Evolutionary conservation across 179 eudicot genomes (phyloP).

Genomic region (Spinacia oleracea): DNA sequence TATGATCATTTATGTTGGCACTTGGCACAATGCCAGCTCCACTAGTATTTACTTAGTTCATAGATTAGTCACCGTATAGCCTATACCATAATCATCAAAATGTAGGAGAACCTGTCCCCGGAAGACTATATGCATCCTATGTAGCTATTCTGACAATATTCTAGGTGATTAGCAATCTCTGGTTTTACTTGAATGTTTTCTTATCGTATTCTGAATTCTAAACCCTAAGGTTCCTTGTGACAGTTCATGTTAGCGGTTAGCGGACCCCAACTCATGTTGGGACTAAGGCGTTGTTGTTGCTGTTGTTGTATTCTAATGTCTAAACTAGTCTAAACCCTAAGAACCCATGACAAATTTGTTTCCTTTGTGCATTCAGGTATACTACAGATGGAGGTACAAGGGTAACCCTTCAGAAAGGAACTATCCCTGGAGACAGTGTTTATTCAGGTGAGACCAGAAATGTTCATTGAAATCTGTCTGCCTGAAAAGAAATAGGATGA

Average conservation of each 20-base stretch:
- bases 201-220: background rate
- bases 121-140: background rate
- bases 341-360: constrained; percentile 10
- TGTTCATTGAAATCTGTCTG: constrained; percentile 1
- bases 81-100: background rate
- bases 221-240: too few species aligned
- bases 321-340: background rate
- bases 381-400: constrained; percentile 94
- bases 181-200: background rate
- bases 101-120: background rate
- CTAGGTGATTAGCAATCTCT: background rate
- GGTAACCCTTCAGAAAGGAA: constrained; percentile 84
- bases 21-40: background rate
- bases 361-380: constrained; percentile 54
- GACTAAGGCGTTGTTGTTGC: too few species aligned
- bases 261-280: too few species aligned
- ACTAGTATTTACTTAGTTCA: background rate
- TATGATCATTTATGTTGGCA: background rate
- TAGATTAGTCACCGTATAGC: background rate
- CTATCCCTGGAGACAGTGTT: constrained; percentile 65
- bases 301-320: background rate
- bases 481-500: background rate
- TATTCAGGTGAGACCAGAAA: constrained; percentile 61
- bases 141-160: background rate
- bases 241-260: too few species aligned